These are phyloP conservation scores for Sanghuangporus sanghuang DNA, from an alignment of 1,284 basidiomycete genomes.

Conservation along the genomic window DNA sequence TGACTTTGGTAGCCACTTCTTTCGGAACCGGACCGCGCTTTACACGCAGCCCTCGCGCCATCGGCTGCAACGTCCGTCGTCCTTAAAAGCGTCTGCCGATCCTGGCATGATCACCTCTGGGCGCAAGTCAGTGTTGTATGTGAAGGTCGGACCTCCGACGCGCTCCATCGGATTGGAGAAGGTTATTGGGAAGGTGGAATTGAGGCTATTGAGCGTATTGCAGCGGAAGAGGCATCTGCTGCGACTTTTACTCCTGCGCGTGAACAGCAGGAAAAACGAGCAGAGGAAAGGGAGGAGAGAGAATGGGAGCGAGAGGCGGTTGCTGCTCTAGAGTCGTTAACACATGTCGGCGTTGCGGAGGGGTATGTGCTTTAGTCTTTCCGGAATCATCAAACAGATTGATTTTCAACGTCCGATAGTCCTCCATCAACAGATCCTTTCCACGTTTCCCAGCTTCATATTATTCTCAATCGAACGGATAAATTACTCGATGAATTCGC, in stretches of 20 bases:
- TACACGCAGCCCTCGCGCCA: slow-evolving; percentile 88
- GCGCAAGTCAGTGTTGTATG: slow-evolving; percentile 82
- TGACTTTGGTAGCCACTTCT: slow-evolving; percentile 48
- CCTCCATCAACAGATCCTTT: slow-evolving; percentile 76
- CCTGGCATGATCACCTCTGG: slow-evolving; percentile 97
- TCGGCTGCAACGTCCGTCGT: slow-evolving; percentile 69
- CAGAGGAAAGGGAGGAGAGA: slow-evolving; percentile 44
- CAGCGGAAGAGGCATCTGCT: background rate
- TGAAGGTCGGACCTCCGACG: slow-evolving; percentile 60
- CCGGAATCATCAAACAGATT: slow-evolving; percentile 4
- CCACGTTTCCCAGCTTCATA: slow-evolving; percentile 79
- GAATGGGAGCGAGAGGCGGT: slow-evolving; percentile 62
- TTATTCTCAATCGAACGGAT: slow-evolving; percentile 75
- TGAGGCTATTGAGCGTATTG: slow-evolving; percentile 11
- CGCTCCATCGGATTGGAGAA: background rate
- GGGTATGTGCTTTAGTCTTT: slow-evolving; percentile 41
- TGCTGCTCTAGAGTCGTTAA: slow-evolving; percentile 46
- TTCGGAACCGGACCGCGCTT: slow-evolving; percentile 70
- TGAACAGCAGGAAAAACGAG: slow-evolving; percentile 24
- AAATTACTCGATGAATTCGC: slow-evolving; percentile 73
- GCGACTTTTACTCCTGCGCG: background rate
- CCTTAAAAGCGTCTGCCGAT: slow-evolving; percentile 74
- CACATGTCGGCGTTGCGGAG: slow-evolving; percentile 48
- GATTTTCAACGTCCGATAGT: slow-evolving; percentile 31
- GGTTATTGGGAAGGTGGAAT: slow-evolving; percentile 14